A percentile compares a stretch with the other conserved stretches of the same genome.
Evolutionary conservation across 2,329 filamentous ascomycete species (phyloP).

Genomic region (Trichoderma oligosporum): DNA sequence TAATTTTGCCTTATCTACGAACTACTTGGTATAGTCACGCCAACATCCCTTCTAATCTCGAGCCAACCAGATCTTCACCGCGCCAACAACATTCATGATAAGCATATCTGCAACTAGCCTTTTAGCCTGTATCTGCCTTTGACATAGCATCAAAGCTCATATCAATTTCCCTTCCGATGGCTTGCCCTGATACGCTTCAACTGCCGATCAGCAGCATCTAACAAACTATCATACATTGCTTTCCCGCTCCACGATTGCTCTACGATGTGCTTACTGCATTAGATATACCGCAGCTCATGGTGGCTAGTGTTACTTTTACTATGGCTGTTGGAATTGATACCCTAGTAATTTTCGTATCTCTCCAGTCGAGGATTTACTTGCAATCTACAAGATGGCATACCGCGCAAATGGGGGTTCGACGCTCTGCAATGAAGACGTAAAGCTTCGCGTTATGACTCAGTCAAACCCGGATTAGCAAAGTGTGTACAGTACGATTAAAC

Average conservation of each 20-base stretch:
- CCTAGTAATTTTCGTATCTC: not conserved
- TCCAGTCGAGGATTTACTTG: not conserved
- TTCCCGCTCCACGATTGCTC: not conserved
- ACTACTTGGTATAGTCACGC: too few relatives aligned
- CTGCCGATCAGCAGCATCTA: not conserved
- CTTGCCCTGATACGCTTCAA: not conserved
- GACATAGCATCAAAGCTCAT: not conserved
- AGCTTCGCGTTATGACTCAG: not conserved
- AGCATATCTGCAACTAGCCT: not conserved
- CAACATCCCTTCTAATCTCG: not conserved
- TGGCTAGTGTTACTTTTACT: not conserved
- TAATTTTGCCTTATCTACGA: conserved; percentile 6
- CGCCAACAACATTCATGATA: not conserved
- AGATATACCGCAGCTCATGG: not conserved
- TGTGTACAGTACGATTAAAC: not conserved
- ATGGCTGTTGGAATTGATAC: not conserved
- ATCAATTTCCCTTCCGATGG: conserved; percentile 1
- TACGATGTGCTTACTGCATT: not conserved
- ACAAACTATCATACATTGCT: too few relatives aligned
- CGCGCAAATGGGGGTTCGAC: not conserved
- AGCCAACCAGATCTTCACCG: conserved; percentile 5
- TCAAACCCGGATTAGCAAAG: not conserved
- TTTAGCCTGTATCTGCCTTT: conserved; percentile 4
- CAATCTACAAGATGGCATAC: not conserved
- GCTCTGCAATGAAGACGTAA: not conserved